phyloP scores from a whole-genome alignment of 305 asterid genomes.

The Fraxinus dipetala region DNA sequence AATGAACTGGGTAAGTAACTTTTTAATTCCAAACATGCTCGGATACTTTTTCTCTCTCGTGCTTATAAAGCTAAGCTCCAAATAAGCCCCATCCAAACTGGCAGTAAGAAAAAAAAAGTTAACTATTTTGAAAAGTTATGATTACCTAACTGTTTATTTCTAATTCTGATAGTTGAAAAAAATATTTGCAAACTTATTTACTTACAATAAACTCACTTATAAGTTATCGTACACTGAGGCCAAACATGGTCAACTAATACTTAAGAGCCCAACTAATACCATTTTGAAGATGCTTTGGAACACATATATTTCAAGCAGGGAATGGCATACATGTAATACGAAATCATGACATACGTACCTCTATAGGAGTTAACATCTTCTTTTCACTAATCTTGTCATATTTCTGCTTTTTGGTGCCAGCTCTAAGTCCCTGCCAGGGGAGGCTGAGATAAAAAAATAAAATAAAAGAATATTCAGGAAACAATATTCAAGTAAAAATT shows the following conservation, averaged over 20 bases:
- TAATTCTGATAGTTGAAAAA: not conserved
- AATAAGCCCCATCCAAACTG: not conserved
- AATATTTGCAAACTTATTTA: not conserved
- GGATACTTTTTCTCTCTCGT: not conserved
- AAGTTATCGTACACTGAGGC: not conserved
- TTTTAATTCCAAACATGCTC: not conserved
- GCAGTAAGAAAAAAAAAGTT: not conserved
- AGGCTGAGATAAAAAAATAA: conserved; percentile 45
- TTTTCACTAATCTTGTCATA: conserved; percentile 93
- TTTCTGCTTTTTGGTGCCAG: conserved; percentile 92
- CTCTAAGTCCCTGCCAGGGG: conserved; percentile 97
- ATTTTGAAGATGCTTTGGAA: not conserved
- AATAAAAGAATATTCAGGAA: not conserved
- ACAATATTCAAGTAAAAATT: conserved; percentile 1
- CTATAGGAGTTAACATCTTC: conserved; percentile 86
- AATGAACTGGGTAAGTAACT: conserved; percentile 6
- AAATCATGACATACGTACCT: conserved; percentile 43
- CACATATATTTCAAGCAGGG: conserved; percentile 17
- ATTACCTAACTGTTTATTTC: not conserved
- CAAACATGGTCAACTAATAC: not conserved
- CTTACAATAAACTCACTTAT: not conserved
- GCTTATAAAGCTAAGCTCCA: not conserved
- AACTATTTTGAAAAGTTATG: not conserved
- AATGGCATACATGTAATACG: conserved; percentile 15
- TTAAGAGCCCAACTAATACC: not conserved